A percentile compares a stretch with the other conserved stretches of the same genome.
phyloP scores from a whole-genome alignment of 305 asterid species.

The Galium porrigens region DNA sequence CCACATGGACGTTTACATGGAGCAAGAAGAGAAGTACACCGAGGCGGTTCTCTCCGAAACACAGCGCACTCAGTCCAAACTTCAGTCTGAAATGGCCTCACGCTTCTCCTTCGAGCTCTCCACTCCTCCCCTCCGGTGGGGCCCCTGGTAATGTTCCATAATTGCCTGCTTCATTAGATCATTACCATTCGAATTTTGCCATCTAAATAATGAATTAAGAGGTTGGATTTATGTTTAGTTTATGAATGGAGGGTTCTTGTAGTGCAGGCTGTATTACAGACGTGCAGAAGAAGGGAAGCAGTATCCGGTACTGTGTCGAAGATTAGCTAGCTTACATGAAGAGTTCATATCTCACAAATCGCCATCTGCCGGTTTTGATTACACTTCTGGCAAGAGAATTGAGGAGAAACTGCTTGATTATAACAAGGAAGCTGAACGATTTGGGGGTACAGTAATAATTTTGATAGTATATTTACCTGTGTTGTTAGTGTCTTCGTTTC shows the following conservation, averaged over 20 bases:
- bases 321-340: conserved; percentile 63
- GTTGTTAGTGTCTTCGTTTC: background rate
- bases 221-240: conserved; percentile 3
- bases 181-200: background rate
- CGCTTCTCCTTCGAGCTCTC: conserved; percentile 66
- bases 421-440: conserved; percentile 87
- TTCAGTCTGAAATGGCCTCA: conserved; percentile 73
- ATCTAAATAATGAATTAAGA: background rate
- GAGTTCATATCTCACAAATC: conserved; percentile 70
- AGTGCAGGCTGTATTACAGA: conserved; percentile 75
- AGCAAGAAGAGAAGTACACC: conserved; percentile 93
- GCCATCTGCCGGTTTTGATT: conserved; percentile 90
- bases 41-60: conserved; percentile 79
- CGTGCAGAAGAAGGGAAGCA: conserved; percentile 92
- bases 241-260: conserved; percentile 19
- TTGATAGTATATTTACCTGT: background rate
- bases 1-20: conserved; percentile 92
- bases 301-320: conserved; percentile 67
- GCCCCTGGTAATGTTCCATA: conserved; percentile 54
- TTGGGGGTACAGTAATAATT: conserved; percentile 41
- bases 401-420: conserved; percentile 87
- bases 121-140: conserved; percentile 82
- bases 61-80: conserved; percentile 62
- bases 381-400: conserved; percentile 67
- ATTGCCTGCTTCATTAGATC: background rate